Base-by-base conservation (phyloP, 495 filamentous ascomycete species). In the Penicillium subrubescens region DNA sequence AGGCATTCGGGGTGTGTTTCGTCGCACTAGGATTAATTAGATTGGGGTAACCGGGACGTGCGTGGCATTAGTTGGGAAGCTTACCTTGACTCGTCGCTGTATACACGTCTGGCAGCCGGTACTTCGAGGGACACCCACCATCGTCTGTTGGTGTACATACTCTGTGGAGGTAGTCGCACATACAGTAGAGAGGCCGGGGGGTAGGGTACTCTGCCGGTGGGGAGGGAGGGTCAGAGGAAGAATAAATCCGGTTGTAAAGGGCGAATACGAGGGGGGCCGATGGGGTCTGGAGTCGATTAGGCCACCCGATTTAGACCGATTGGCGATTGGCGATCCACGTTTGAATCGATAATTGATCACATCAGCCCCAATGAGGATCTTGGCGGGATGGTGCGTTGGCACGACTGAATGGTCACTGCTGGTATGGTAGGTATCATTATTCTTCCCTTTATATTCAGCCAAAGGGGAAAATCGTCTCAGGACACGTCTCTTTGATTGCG, bases 1-100 rank as follows among this genome's bases (percentile, higher is more conserved):
- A 64, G 60, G 56, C 77, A 81, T 66, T 64, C 62, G 52, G 72
- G 72, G 6, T 56, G 64, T 23, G 55, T 61, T 63, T 76, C 60
- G 53, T 61, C 60, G 60, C 60, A 61, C 60, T 61, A 44, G 17
- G 7, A 15, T 61, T 15, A 14, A 12, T 61, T 15, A 29, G 11
- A 6, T 51, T 33, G 31, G 39, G 12, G 37, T 6, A 14, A 41
- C 17, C 37, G 37, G 10, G 1, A 5, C 5, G 33, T 57, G 54
- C 34, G 54, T 23, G 54, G 31, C 54, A 25, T 48, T 48, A 43
- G 21, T 19, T 23, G 3, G 19, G 11, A 10, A 11, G 34, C 33
- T 29, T 44, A 61, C 60, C 50, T 61, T 61, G 33, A 61, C 35
- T 25, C 50, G 19, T 21, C 60, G 60, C 25, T 17, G 19, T 19